phyloP scores from a whole-genome alignment of 805 yeast genomes.

The Saturnispora galanensis region DNA sequence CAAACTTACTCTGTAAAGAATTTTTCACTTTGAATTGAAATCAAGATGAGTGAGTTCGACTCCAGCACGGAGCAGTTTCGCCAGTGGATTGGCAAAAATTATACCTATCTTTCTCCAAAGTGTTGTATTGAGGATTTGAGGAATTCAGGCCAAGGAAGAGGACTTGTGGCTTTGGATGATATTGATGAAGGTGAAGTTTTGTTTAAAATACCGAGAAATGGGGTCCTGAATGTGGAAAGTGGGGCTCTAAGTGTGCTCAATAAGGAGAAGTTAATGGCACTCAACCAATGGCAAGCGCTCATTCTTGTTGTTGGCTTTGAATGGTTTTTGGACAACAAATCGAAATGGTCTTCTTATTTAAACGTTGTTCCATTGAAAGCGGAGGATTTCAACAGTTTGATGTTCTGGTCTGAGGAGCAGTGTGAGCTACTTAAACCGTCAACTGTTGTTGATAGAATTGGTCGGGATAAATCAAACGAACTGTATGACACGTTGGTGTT shows the following conservation, averaged over 20 bases:
- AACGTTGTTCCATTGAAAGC: slow-evolving; percentile 47
- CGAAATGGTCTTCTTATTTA: slow-evolving; percentile 66
- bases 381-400: slow-evolving; percentile 48
- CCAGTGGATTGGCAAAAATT: slow-evolving; percentile 36
- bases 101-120: slow-evolving; percentile 43
- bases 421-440: slow-evolving; percentile 56
- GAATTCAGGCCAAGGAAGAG: slow-evolving; percentile 59
- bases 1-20: neutral
- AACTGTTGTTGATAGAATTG: slow-evolving; percentile 57
- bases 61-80: slow-evolving; percentile 32
- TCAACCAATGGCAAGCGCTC: slow-evolving; percentile 71
- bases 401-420: slow-evolving; percentile 72
- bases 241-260: slow-evolving; percentile 33
- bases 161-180: slow-evolving; percentile 53
- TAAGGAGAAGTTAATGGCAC: slow-evolving; percentile 28
- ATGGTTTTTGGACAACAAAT: slow-evolving; percentile 32
- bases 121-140: slow-evolving; percentile 55
- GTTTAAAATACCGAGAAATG: slow-evolving; percentile 56
- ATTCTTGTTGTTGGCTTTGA: slow-evolving; percentile 62
- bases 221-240: slow-evolving; percentile 51
- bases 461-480: slow-evolving; percentile 53
- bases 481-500: slow-evolving; percentile 43
- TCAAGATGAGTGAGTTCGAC: slow-evolving; percentile 10
- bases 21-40: neutral
- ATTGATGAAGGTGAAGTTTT: slow-evolving; percentile 54